Evolutionary conservation across 1,284 basidiomycete genomes (phyloP).

Genomic region (Ganoderma leucocontextum): DNA sequence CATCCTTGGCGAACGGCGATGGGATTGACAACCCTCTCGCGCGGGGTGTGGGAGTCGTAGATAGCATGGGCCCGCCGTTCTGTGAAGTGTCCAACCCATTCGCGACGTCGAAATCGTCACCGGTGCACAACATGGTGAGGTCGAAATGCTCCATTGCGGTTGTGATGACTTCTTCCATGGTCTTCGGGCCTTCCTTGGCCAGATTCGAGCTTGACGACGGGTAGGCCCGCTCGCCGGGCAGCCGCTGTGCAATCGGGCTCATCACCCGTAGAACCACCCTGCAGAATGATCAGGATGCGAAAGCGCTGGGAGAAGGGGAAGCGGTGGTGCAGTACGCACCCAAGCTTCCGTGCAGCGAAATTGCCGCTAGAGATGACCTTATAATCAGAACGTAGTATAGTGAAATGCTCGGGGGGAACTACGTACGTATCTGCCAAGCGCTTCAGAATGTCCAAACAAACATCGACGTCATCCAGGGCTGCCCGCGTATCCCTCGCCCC

Average conservation of each 20-base stretch:
- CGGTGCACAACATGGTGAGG: not conserved
- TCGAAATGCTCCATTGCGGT: constrained; percentile 1
- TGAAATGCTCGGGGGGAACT: not conserved
- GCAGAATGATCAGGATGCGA: not conserved
- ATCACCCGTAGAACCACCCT: constrained; percentile 5
- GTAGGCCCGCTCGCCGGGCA: not conserved
- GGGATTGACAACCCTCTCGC: not conserved
- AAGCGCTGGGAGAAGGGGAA: not conserved
- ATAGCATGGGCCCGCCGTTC: not conserved
- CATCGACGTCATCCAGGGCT: constrained; percentile 70
- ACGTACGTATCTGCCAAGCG: constrained; percentile 53
- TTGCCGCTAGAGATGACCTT: constrained; percentile 38
- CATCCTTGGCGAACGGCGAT: not conserved
- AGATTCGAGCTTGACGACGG: not conserved
- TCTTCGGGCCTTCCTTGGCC: not conserved
- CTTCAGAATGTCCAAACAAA: constrained; percentile 64
- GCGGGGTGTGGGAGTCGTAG: too few species aligned
- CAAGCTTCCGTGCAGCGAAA: constrained; percentile 29
- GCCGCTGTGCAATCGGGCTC: not conserved
- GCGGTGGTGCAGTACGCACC: constrained; percentile 57
- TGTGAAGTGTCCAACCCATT: too few species aligned
- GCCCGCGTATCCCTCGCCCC: constrained; percentile 58
- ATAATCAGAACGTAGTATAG: constrained; percentile 34
- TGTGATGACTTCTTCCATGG: constrained; percentile 9
- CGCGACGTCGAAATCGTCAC: not conserved